Evolutionary conservation across 148 eudicot species (phyloP).

Genomic region (Rhododendron ovatum): DNA sequence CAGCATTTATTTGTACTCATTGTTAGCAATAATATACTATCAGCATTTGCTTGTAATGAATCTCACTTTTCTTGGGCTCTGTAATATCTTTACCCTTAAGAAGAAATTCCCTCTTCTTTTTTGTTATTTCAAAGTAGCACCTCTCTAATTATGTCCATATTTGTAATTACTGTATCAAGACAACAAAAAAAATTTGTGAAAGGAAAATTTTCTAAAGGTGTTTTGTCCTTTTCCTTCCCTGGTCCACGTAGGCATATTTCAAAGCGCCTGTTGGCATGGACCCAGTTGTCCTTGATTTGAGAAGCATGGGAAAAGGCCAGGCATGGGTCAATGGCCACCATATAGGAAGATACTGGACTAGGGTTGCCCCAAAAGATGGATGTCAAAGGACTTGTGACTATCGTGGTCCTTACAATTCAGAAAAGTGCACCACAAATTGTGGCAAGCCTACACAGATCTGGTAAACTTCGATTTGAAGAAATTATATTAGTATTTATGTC

Average conservation of each 20-base stretch:
- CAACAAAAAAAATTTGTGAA: neutral
- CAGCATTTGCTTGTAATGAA: neutral
- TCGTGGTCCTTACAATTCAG: conserved; percentile 70
- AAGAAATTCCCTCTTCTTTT: neutral
- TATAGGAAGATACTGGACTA: conserved; percentile 89
- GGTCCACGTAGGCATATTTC: conserved; percentile 53
- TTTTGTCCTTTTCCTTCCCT: neutral
- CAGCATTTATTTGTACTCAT: neutral
- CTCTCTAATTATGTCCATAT: neutral
- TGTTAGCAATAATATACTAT: neutral
- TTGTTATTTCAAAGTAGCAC: neutral
- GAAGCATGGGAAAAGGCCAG: conserved; percentile 97
- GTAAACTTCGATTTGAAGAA: conserved; percentile 28
- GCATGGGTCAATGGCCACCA: conserved; percentile 96
- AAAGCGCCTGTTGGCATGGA: conserved; percentile 67
- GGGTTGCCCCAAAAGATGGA: conserved; percentile 63
- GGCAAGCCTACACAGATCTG: conserved; percentile 88
- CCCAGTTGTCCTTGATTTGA: conserved; percentile 72
- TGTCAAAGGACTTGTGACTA: conserved; percentile 69
- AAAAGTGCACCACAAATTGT: conserved; percentile 79
- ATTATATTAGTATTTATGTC: neutral
- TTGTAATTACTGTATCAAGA: neutral
- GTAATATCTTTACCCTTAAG: neutral
- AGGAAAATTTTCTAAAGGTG: neutral
- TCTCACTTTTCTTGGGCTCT: neutral